Percentiles rank a stretch among this genome's conserved stretches.
Conservation (phyloP, 345 rosid species). For the Hibiscus mutabilis region DNA sequence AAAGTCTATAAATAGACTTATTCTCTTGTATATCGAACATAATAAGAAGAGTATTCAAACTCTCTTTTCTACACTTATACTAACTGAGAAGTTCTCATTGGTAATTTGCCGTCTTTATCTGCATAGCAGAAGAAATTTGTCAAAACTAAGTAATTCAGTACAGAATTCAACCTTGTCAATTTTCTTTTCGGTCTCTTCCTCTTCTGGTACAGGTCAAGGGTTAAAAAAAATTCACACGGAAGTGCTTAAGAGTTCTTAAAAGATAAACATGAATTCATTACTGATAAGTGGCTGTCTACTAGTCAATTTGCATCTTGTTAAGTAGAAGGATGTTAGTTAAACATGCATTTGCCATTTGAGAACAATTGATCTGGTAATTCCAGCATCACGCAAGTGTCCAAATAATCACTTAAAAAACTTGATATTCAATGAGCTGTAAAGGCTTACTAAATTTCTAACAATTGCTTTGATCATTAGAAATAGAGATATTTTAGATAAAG, state of each 20-base stretch:
- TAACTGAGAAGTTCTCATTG: conserved; percentile 80
- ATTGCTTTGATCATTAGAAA: background rate
- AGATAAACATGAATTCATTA: background rate
- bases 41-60: too few species aligned
- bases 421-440: background rate
- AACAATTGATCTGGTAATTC: background rate
- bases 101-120: conserved; percentile 81
- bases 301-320: background rate
- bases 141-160: background rate
- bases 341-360: background rate
- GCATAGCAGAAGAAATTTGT: conserved; percentile 29
- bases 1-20: too few species aligned
- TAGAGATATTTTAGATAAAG: background rate
- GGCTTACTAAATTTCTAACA: background rate
- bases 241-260: background rate
- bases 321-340: background rate
- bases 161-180: background rate
- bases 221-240: background rate
- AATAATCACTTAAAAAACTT: background rate
- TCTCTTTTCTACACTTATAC: too few species aligned
- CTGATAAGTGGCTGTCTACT: background rate
- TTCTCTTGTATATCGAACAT: too few species aligned
- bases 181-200: background rate
- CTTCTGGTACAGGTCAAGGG: background rate
- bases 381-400: background rate